A percentile compares a stretch with the other conserved stretches of the same genome.
Evolutionary conservation across 2,329 filamentous ascomycete species (phyloP).

Genomic region (Cladosporium sp.): DNA sequence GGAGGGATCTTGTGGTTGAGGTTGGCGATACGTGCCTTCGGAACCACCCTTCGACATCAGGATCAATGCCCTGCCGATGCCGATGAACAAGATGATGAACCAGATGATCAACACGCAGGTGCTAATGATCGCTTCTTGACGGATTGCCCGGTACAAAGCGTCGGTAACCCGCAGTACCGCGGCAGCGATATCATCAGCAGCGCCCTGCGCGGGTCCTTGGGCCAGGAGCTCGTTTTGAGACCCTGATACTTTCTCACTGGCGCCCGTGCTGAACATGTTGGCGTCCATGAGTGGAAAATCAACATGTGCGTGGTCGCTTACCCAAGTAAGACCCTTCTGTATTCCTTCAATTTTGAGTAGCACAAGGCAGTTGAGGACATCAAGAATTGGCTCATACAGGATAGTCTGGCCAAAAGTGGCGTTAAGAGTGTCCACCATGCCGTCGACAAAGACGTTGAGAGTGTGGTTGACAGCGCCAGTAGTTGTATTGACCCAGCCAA

Average conservation of each 20-base stretch:
- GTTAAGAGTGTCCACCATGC: conserved; percentile 73
- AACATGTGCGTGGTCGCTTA: conserved; percentile 81
- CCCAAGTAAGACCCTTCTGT: conserved; percentile 90
- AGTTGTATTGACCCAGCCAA: conserved; percentile 83
- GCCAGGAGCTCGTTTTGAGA: conserved; percentile 72
- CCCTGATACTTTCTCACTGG: conserved; percentile 55
- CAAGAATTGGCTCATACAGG: conserved; percentile 73
- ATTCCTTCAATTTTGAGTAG: conserved; percentile 81
- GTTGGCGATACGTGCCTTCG: conserved; percentile 24
- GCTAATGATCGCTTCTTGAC: conserved; percentile 78
- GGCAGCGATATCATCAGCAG: conserved; percentile 77
- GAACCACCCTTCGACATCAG: conserved; percentile 57
- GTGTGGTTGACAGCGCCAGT: conserved; percentile 83
- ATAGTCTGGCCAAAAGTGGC: conserved; percentile 78
- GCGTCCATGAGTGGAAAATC: conserved; percentile 75
- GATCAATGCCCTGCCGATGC: conserved; percentile 64
- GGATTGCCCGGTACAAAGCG: conserved; percentile 66
- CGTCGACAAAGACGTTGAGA: conserved; percentile 75
- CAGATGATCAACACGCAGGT: conserved; percentile 73
- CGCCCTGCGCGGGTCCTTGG: conserved; percentile 65
- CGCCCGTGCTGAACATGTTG: conserved; percentile 80
- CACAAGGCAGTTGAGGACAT: conserved; percentile 83
- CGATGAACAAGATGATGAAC: conserved; percentile 73
- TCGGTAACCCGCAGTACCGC: conserved; percentile 70
- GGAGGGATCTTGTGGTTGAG: conserved; percentile 17